Base-by-base conservation (phyloP, 495 filamentous ascomycete genomes). In the Penicillium soppii region DNA sequence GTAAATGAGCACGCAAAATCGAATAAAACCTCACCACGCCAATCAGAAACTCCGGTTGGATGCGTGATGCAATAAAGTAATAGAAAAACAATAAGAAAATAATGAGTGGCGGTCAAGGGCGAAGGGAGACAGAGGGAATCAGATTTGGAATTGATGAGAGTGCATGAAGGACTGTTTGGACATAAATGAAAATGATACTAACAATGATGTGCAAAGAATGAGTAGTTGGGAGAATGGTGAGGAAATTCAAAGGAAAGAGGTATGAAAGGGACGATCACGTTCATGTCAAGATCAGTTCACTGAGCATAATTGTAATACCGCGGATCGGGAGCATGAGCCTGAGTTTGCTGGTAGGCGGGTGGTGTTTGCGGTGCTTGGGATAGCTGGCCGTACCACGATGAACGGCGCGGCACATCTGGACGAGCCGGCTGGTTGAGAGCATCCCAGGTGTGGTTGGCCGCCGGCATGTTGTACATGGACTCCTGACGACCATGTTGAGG, bases 371-470 rank as follows among this genome's bases (percentile, higher is more conserved):
- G 43, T 17, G 63, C 59, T 6, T 60, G 57, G 23, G 58, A 44
- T 26, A 68, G 56, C 37, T 69, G 72, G 7, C 67, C 70, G 41
- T 72, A 73, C 70, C 70, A 73, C 7, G 72, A 73, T 22, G 65
- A 62, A 20, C 72, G 70, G 8, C 72, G 68, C 8, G 72, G 66
- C 38, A 71, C 67, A 22, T 72, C 69, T 1, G 61, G 52, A 22
- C 59, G 66, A 27, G 58, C 67, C 21, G 58, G 45, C 33, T 74
- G 71, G 23, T 72, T 68, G 15, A 75, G 50, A 41, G 67, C 64
- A 57, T 75, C 74, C 71, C 66, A 72, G 7, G 72, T 74, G 35
- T 62, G 70, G 47, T 65, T 75, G n/a, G 72, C 72, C 1, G 54
- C 54, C 0, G 72, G 72, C 13, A 74, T 59, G 41, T 70, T 74